Percentiles rank a stretch among this genome's conserved stretches.
Conservation (phyloP, 2,329 filamentous ascomycete genomes). For the Penicillium sp. region DNA sequence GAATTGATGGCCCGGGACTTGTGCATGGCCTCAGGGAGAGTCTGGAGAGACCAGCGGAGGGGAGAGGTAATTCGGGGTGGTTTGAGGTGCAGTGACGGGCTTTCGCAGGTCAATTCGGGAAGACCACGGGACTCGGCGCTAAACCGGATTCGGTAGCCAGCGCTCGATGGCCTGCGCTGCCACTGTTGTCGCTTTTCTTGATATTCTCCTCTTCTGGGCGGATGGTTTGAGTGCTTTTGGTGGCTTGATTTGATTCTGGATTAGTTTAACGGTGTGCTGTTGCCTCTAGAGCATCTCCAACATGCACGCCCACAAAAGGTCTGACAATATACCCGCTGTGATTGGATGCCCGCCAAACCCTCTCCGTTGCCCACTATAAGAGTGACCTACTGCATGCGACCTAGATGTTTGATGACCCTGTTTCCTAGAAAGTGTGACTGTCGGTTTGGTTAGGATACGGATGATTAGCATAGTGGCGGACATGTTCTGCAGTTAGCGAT, state of each 20-base stretch:
- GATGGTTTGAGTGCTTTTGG: not conserved
- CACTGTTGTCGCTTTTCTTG: not conserved
- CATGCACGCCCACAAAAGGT: slow-evolving; percentile 3
- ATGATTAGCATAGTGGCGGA: too few relatives aligned
- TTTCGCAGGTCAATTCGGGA: slow-evolving; percentile 29
- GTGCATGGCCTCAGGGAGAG: slow-evolving; percentile 43
- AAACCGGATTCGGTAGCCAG: slow-evolving; percentile 29
- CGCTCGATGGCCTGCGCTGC: not conserved
- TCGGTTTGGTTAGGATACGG: too few relatives aligned
- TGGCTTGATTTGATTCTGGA: not conserved
- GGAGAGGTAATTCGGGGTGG: slow-evolving; percentile 22
- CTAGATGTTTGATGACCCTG: too few relatives aligned
- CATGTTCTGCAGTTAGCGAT: too few relatives aligned
- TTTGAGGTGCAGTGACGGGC: slow-evolving; percentile 27
- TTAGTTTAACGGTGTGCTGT: not conserved
- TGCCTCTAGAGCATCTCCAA: not conserved
- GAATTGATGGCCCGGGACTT: slow-evolving; percentile 45
- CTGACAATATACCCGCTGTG: slow-evolving; percentile 24
- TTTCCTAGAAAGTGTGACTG: too few relatives aligned
- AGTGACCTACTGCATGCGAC: not conserved
- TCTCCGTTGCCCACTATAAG: not conserved
- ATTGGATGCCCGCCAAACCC: slow-evolving; percentile 13
- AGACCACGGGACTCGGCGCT: slow-evolving; percentile 27
- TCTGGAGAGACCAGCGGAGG: slow-evolving; percentile 27
- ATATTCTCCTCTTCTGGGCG: not conserved